These are phyloP conservation scores for Cucurbita pepo DNA, from an alignment of 306 rosid species.

Conservation along the genomic window DNA sequence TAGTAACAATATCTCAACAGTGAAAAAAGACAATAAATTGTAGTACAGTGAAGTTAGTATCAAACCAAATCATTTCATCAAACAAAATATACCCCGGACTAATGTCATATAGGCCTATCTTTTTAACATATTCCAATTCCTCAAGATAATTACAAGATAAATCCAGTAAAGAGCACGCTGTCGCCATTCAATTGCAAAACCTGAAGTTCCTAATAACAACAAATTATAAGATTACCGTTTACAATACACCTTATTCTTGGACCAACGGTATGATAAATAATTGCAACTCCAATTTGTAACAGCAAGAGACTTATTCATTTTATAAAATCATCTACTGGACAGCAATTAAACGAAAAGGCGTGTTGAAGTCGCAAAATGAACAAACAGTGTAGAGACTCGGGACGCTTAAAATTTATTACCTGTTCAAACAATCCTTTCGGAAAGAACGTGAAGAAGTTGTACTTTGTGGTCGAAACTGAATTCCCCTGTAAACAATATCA, in stretches of 20 bases:
- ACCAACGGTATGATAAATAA: not conserved
- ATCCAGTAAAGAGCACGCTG: not conserved
- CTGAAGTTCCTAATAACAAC: not conserved
- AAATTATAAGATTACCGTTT: not conserved
- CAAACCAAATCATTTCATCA: not conserved
- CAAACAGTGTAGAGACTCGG: not conserved
- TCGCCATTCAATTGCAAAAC: not conserved
- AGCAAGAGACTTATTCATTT: not conserved
- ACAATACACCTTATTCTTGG: not conserved
- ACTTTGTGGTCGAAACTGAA: slow-evolving; percentile 87
- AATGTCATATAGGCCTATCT: not conserved
- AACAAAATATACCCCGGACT: not conserved
- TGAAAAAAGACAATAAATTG: not conserved
- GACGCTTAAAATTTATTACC: slow-evolving; percentile 34
- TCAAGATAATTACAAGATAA: not conserved
- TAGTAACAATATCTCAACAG: not conserved
- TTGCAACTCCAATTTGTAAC: not conserved
- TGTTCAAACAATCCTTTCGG: slow-evolving; percentile 96
- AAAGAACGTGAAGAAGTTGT: slow-evolving; percentile 63
- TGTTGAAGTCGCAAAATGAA: not conserved
- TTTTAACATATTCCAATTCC: not conserved
- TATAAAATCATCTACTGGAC: not conserved
- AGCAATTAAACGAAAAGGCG: not conserved
- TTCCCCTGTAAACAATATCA: slow-evolving; percentile 53
- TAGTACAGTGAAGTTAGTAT: not conserved